Percentiles rank a stretch among this genome's conserved stretches.
Conservation (phyloP, 768 basidiomycete genomes). For the Stropharia rugosoannulata region DNA sequence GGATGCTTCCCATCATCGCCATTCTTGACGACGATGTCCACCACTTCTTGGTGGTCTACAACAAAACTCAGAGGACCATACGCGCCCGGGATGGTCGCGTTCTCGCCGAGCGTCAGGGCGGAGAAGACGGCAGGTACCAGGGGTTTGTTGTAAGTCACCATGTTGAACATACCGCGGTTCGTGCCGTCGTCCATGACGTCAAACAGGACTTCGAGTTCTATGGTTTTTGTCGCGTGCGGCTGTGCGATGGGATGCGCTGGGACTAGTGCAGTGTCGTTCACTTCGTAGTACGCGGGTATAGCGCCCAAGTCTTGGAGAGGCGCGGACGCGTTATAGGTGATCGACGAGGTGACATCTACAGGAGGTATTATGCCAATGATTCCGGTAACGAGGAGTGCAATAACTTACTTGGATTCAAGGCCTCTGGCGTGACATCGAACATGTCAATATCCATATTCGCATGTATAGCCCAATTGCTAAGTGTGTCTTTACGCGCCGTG, state of each 20-base stretch:
- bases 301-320: slow-evolving; percentile 51
- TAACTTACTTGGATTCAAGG: slow-evolving; percentile 70
- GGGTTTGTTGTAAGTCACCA: slow-evolving; percentile 65
- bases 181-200: slow-evolving; percentile 86
- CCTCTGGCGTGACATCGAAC: slow-evolving; percentile 81
- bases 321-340: slow-evolving; percentile 66
- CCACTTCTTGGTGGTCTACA: slow-evolving; percentile 68
- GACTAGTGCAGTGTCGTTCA: slow-evolving; percentile 68
- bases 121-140: slow-evolving; percentile 78
- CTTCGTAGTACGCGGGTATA: slow-evolving; percentile 56
- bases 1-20: slow-evolving; percentile 77
- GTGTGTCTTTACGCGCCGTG: slow-evolving; percentile 83
- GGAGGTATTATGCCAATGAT: not conserved
- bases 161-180: slow-evolving; percentile 79
- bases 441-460: slow-evolving; percentile 88
- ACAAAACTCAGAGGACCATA: slow-evolving; percentile 84
- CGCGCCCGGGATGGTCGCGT: slow-evolving; percentile 62
- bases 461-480: slow-evolving; percentile 85
- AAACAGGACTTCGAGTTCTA: slow-evolving; percentile 74
- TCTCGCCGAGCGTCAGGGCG: slow-evolving; percentile 69
- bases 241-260: slow-evolving; percentile 57
- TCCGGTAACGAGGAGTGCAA: not conserved
- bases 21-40: slow-evolving; percentile 79
- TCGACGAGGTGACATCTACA: slow-evolving; percentile 78
- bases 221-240: slow-evolving; percentile 49